A percentile compares a stretch with the other conserved stretches of the same genome.
These are phyloP conservation scores for Chloropicon primus DNA, from an alignment of 139 green algal genomes.

Conservation along the genomic window DNA sequence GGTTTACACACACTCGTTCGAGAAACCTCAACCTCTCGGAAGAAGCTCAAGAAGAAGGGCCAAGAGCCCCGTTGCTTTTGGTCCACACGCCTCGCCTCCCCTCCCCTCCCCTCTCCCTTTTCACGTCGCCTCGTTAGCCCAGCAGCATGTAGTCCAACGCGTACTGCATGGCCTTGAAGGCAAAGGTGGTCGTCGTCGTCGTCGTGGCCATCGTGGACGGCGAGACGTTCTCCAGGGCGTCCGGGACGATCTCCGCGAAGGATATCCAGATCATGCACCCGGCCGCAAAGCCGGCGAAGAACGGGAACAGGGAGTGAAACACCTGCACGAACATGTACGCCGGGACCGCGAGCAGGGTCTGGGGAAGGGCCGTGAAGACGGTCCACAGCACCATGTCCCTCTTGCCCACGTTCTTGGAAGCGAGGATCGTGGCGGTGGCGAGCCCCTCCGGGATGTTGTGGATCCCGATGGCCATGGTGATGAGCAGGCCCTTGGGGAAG, in stretches of 20 bases:
- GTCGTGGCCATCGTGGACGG: neutral
- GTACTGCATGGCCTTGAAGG: neutral
- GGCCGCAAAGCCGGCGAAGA: conserved; percentile 89
- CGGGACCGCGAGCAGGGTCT: conserved; percentile 70
- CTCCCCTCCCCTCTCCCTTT: too few relatives aligned
- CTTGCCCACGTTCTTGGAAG: conserved; percentile 52
- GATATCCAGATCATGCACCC: conserved; percentile 99
- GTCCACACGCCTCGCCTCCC: too few relatives aligned
- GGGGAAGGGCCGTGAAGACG: conserved; percentile 65
- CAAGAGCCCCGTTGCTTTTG: too few relatives aligned
- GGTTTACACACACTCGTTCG: too few relatives aligned
- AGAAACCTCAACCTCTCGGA: too few relatives aligned
- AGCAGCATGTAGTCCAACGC: too few relatives aligned
- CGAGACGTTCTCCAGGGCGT: conserved; percentile 49
- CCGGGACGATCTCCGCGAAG: conserved; percentile 87
- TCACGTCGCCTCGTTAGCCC: too few relatives aligned
- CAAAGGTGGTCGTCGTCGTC: neutral
- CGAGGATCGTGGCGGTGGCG: conserved; percentile 83
- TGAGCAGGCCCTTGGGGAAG: conserved; percentile 70
- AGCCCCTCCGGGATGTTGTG: conserved; percentile 97
- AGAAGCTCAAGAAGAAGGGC: too few relatives aligned
- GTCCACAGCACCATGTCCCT: conserved; percentile 64
- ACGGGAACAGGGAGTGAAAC: conserved; percentile 70
- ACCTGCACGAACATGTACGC: conserved; percentile 87
- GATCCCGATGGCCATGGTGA: conserved; percentile 88